Evolutionary conservation across 2,329 filamentous ascomycete genomes (phyloP), one percentile per base, ranked within the genome.

Genomic region (Elsinoe perseae): DNA sequence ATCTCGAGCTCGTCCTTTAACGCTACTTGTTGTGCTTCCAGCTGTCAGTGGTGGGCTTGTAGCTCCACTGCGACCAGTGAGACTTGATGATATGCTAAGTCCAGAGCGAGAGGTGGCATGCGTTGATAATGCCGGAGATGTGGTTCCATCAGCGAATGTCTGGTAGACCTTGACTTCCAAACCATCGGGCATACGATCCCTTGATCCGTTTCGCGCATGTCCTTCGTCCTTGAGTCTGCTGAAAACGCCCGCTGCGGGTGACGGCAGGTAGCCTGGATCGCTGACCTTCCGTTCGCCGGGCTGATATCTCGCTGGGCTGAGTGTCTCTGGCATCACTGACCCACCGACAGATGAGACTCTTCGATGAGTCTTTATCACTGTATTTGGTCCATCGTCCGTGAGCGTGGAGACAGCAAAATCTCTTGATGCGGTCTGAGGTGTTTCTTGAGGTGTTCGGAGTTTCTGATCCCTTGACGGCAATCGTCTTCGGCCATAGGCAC

Each of bases 101-200:
- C 42, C 42, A 21, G 53, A 56, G 7, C 40, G 53, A 46, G 38
- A 36, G 6, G 53, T 56, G 10, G 53, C 38, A 23, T 56, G 53
- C 1, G 53, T 56, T 4, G 53, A 44, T 1, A 48, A 20, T 12
- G 53, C 62, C 8, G 65, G 58, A 25, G 65, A 62, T n/a, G 60
- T 43, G 30, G 61, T 55, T 10, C 62, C 61, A 28, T 60, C 60
- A 30, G 68, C 66, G 3, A 73, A 69, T 3, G 67, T 70, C 12
- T 82, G 63, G 76, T 74, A 65, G 61, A 73, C 70, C 50, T 70
- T 67, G 12, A 75, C 69, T 57, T 69, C 71, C 23, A 96, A 75
- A 16, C 86, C 87, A 54, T 83, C 80, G 1, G 89, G 89, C 60
- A 92, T 95, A 20, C 89, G 82, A 63, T 86, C 86, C 14, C 86